These are phyloP conservation scores for Symbiodinium natans DNA, from an alignment of 73 alveolate species.

Conservation along the genomic window DNA sequence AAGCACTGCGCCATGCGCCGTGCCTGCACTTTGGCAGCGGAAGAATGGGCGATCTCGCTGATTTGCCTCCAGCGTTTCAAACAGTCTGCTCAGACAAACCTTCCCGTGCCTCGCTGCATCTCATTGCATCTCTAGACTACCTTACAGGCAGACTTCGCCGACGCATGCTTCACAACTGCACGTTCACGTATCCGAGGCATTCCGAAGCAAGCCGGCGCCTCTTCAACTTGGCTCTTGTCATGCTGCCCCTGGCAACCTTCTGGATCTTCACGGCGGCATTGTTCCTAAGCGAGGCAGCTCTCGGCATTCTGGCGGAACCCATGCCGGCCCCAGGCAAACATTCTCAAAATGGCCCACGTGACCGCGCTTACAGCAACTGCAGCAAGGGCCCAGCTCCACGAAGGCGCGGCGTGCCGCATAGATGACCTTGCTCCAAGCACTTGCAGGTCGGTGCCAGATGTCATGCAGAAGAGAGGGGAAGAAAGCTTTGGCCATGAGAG, in stretches of 20 bases:
- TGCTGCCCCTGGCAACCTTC: slow-evolving; percentile 30
- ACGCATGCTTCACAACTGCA: too few relatives aligned
- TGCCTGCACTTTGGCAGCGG: slow-evolving; percentile 22
- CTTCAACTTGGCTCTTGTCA: slow-evolving; percentile 2
- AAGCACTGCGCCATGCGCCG: neutral
- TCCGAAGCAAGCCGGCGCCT: neutral
- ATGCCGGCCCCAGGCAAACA: too few relatives aligned
- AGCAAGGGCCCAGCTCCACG: slow-evolving; percentile 14
- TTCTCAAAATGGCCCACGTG: too few relatives aligned
- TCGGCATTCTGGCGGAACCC: too few relatives aligned
- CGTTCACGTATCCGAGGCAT: too few relatives aligned
- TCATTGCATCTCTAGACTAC: too few relatives aligned
- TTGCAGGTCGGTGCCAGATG: too few relatives aligned
- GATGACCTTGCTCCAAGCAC: slow-evolving; percentile 31
- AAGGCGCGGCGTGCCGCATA: slow-evolving; percentile 82
- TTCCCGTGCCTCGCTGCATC: too few relatives aligned
- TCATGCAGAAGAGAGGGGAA: too few relatives aligned
- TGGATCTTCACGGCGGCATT: slow-evolving; percentile 65
- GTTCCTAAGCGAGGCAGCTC: slow-evolving; percentile 11
- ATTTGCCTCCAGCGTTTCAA: slow-evolving; percentile 20
- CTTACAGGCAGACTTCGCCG: too few relatives aligned
- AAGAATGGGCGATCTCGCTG: slow-evolving; percentile 15
- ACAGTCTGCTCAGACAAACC: too few relatives aligned
- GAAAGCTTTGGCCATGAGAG: neutral
- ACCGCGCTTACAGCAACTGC: too few relatives aligned